A percentile compares a stretch with the other conserved stretches of the same genome.
These are phyloP conservation scores for Suaeda aralocaspica DNA, from an alignment of 148 eudicot genomes.

Conservation along the genomic window DNA sequence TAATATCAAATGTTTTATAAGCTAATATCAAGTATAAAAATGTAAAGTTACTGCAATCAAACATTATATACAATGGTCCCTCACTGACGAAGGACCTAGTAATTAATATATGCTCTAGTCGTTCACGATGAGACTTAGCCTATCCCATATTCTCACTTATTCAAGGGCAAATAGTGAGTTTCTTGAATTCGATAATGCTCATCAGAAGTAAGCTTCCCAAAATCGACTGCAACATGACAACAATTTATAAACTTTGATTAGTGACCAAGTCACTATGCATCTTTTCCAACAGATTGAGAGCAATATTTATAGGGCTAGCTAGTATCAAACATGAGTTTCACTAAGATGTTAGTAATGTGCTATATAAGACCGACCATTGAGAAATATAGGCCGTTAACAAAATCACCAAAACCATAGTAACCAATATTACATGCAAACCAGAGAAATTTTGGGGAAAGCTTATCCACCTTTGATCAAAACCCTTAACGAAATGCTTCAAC, in stretches of 20 bases:
- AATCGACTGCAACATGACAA: not conserved
- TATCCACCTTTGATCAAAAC: not conserved
- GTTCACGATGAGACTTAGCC: no score
- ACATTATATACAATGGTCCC: no score
- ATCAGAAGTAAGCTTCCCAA: no score
- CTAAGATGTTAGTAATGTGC: not conserved
- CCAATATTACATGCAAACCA: constrained; percentile 14
- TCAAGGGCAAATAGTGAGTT: no score
- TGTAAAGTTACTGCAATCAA: no score
- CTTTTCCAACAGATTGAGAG: not conserved
- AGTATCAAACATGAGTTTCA: not conserved
- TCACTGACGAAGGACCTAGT: no score
- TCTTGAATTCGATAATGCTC: no score
- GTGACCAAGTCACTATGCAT: not conserved
- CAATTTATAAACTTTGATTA: not conserved
- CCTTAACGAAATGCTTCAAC: not conserved
- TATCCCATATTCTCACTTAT: no score
- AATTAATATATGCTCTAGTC: no score
- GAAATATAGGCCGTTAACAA: constrained; percentile 8
- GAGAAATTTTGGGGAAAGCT: not conserved
- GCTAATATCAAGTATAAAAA: no score
- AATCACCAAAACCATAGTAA: constrained; percentile 28
- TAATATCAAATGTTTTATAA: no score
- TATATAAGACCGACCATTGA: no score
- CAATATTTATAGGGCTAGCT: not conserved